Conservation (phyloP, 169 alveolate species). For the Eimeria zaria region DNA sequence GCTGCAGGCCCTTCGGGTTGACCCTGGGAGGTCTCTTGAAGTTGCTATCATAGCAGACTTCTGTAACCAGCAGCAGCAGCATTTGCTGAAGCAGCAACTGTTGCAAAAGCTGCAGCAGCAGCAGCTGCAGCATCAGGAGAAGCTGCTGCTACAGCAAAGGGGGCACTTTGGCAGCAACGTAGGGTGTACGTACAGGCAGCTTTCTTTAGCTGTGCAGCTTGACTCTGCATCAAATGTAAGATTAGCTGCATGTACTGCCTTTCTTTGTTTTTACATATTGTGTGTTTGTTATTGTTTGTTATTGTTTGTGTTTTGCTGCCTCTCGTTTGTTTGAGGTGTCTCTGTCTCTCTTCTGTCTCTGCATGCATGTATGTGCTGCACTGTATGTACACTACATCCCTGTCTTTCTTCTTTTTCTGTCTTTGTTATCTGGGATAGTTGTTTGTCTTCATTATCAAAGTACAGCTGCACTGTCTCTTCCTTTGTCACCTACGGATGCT, state of each 20-base stretch:
- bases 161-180: background rate
- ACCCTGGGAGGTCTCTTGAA: slow-evolving; percentile 45
- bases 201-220: slow-evolving; percentile 33
- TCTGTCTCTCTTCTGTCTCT: background rate
- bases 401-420: background rate
- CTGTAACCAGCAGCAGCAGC: slow-evolving; percentile 52
- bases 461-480: too few species aligned
- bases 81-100: too few species aligned
- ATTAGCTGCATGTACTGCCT: background rate
- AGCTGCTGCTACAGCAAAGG: background rate
- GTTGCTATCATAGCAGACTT: slow-evolving; percentile 17
- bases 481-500: background rate
- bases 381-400: background rate
- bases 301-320: background rate
- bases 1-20: slow-evolving; percentile 30
- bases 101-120: too few species aligned
- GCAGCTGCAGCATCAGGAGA: slow-evolving; percentile 11
- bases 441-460: background rate
- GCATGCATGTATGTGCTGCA: background rate
- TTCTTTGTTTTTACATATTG: background rate
- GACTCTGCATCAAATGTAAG: slow-evolving; percentile 53
- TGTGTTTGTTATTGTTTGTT: background rate
- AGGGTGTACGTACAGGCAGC: slow-evolving; percentile 33
- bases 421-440: too few species aligned
- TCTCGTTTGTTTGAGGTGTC: too few species aligned